phyloP scores from a whole-genome alignment of 2,329 filamentous ascomycete species.

The Aureobasidium sp. region DNA sequence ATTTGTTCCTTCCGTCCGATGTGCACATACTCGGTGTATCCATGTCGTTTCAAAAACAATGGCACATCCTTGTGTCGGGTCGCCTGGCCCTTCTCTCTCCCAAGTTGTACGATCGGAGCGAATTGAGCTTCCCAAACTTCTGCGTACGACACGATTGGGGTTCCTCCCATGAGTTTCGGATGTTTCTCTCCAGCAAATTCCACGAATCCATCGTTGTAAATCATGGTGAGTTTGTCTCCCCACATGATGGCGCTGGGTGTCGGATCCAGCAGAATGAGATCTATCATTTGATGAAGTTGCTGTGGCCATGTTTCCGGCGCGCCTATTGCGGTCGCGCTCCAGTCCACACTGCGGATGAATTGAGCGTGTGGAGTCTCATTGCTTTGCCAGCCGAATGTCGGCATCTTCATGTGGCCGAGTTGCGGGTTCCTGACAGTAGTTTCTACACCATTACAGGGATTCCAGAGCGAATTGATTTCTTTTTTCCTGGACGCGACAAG shows the following conservation, averaged over 20 bases:
- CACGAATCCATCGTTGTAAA: constrained; percentile 29
- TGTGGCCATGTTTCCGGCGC: constrained; percentile 22
- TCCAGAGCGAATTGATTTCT: not conserved
- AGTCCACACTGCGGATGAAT: constrained; percentile 17
- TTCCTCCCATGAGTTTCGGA: constrained; percentile 14
- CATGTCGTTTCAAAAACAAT: constrained; percentile 13
- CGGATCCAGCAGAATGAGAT: constrained; percentile 23
- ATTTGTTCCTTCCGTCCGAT: not conserved
- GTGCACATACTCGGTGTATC: constrained; percentile 10
- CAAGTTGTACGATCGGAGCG: constrained; percentile 10
- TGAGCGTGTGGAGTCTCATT: not conserved
- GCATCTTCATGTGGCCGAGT: not conserved
- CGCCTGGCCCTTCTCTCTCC: constrained; percentile 17
- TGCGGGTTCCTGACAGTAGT: not conserved
- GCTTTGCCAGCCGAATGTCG: not conserved
- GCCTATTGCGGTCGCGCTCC: constrained; percentile 23
- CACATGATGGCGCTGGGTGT: constrained; percentile 22
- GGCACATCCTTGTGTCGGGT: constrained; percentile 13
- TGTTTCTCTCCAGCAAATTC: constrained; percentile 25
- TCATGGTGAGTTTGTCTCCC: constrained; percentile 26
- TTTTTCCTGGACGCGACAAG: no score
- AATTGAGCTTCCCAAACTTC: constrained; percentile 11
- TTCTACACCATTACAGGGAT: not conserved
- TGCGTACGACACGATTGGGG: constrained; percentile 4
- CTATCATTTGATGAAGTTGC: constrained; percentile 19